Evolutionary conservation across 192 early-diverging fungal genomes (phyloP), one percentile per base, ranked within the genome.

Genomic region (Podochytrium sp.): DNA sequence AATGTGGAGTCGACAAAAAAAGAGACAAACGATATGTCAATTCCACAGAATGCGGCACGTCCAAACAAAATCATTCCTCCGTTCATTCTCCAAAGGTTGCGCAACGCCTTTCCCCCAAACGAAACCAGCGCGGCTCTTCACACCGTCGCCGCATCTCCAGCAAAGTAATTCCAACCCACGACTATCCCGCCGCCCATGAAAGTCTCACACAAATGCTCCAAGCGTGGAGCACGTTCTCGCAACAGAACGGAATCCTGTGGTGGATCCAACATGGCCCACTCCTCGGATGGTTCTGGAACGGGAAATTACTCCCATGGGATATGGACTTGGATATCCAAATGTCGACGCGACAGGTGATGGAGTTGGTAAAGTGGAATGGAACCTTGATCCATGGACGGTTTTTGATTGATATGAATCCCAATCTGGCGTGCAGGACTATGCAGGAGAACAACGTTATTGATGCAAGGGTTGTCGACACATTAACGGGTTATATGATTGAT

Each of bases 211-310:
- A 30, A 25, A 47, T 61, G 12, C 43, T 74, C 30, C 33, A 40
- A 29, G 42, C 73, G 27, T 74, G 73, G 73, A 65, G 18, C 27
- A 27, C 1, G 25, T 74, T 69, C 34, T 10, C 60, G 3, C 29
- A 74, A 18, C 5, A 34, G 47, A 68, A 74, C 1, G 62, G 50
- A 14, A 74, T 74, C 35, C 18, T 38, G 6, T 65, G 42, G 38
- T 65, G 64, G 64, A 65, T 65, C 40, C 41, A 38, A 29, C 64
- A 65, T 65, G 64, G 43, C 0, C 23, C n/a, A 23, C 33, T 65
- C 10, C 7, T 49, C 14, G 64, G 64, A 25, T 65, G 64, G 64
- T 65, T 65, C 38, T 65, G 64, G 64, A 65, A 65, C 38, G 64
- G 20, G 34, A 41, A 29, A 29, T 42, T 65, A 6, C 38, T 49